Evolutionary conservation across 2,329 filamentous ascomycete genomes (phyloP).

Genomic region (Xylariomycetidae sp.): DNA sequence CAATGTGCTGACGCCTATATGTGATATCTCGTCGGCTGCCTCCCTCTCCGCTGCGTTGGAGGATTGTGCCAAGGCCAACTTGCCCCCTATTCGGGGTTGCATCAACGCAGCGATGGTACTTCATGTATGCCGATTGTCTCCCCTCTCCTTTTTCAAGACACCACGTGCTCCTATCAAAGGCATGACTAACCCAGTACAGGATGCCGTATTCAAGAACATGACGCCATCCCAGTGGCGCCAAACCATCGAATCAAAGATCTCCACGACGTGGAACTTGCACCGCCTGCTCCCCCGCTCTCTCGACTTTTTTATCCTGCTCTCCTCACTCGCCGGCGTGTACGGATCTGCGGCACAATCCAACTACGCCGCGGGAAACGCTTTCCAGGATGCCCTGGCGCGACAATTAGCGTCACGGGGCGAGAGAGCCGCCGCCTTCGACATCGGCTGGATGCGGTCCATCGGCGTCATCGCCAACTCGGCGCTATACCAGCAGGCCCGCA

Average conservation of each 20-base stretch:
- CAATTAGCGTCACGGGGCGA: conserved; percentile 14
- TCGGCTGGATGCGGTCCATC: conserved; percentile 22
- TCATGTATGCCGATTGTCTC: no score
- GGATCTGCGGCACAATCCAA: conserved; percentile 21
- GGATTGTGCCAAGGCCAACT: conserved; percentile 8
- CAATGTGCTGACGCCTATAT: conserved; percentile 13
- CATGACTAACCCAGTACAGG: conserved; percentile 10
- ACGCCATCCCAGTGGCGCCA: conserved; percentile 19
- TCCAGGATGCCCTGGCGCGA: conserved; percentile 21
- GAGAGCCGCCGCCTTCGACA: conserved; percentile 18
- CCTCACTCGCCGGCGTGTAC: conserved; percentile 19
- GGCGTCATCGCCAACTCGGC: conserved; percentile 20
- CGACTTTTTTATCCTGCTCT: conserved; percentile 24
- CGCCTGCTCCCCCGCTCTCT: conserved; percentile 14
- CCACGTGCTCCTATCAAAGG: no score
- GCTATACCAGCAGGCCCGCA: conserved; percentile 8
- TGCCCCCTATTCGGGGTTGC: conserved; percentile 34
- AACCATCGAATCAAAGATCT: conserved; percentile 19
- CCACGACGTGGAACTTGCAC: conserved; percentile 18
- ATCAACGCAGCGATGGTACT: conserved; percentile 40
- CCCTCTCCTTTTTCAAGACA: no score
- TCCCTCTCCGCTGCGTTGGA: conserved; percentile 10
- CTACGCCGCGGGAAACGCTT: conserved; percentile 21
- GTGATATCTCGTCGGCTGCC: conserved; percentile 15
- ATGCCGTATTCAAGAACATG: conserved; percentile 24